Percentiles rank a stretch among this genome's conserved stretches.
These are phyloP conservation scores for Massariosphaeria phaeospora DNA, from an alignment of 495 filamentous ascomycete species.

Conservation along the genomic window DNA sequence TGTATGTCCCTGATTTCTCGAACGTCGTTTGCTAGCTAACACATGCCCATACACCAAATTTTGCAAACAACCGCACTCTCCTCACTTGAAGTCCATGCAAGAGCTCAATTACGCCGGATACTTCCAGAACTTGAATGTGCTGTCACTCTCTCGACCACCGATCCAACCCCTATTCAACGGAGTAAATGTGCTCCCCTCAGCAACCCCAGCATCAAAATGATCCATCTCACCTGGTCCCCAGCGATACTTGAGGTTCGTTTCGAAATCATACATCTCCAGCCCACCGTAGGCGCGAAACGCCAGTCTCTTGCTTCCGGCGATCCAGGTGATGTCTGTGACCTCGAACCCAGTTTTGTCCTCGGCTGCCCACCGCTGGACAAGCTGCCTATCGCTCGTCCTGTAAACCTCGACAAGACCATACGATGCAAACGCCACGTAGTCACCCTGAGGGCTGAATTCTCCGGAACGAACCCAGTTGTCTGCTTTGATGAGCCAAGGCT, in stretches of 20 bases:
- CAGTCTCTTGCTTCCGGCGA: slow-evolving; percentile 5
- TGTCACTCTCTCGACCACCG: neutral
- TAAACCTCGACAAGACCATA: neutral
- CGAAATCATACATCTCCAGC: slow-evolving; percentile 16
- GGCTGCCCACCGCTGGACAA: slow-evolving; percentile 2
- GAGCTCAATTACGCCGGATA: neutral
- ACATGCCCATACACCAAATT: neutral
- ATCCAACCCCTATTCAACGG: slow-evolving; percentile 2
- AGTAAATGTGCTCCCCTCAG: neutral
- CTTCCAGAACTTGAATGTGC: neutral
- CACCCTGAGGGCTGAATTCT: neutral
- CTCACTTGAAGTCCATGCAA: neutral
- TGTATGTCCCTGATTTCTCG: neutral
- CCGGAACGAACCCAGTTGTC: neutral
- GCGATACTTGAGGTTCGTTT: slow-evolving; percentile 8
- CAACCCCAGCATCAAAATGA: neutral
- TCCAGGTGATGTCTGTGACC: neutral
- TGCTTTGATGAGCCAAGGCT: too few relatives aligned
- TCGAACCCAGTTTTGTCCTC: neutral
- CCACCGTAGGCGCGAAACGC: neutral
- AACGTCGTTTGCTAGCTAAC: neutral
- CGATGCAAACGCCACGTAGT: neutral
- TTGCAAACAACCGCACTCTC: too few relatives aligned
- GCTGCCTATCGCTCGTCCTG: neutral
- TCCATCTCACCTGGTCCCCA: slow-evolving; percentile 1